Percentiles rank a stretch among this genome's conserved stretches.
Evolutionary conservation across 306 rosid species (phyloP).

Genomic region (Dalbergia cultrata): DNA sequence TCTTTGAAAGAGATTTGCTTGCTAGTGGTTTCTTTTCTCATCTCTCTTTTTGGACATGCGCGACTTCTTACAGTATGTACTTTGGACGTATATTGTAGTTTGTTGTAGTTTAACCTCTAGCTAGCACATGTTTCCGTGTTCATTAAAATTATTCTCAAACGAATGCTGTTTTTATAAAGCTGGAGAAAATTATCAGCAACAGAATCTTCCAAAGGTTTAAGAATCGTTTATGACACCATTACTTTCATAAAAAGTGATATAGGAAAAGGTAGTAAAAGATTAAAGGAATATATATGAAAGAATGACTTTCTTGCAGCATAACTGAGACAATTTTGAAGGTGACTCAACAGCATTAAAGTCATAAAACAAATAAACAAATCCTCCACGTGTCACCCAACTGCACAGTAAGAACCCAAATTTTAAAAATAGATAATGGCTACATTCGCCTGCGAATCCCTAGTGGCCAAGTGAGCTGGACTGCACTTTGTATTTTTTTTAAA

Average conservation of each 20-base stretch:
- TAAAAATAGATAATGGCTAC: neutral
- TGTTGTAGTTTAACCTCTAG: conserved; percentile 5
- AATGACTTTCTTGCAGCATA: conserved; percentile 25
- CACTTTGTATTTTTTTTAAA: conserved; percentile 10
- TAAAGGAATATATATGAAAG: conserved; percentile 42
- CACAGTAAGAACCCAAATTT: conserved; percentile 34
- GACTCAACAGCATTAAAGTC: conserved; percentile 47
- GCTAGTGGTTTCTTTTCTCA: conserved; percentile 17
- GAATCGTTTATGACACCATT: conserved; percentile 64
- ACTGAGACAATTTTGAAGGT: conserved; percentile 47
- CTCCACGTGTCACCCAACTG: conserved; percentile 30
- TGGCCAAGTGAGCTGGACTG: conserved; percentile 18
- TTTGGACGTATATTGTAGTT: neutral
- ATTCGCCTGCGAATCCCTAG: neutral
- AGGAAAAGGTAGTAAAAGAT: conserved; percentile 27
- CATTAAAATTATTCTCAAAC: conserved; percentile 22
- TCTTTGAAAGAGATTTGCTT: neutral
- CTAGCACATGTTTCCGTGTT: neutral
- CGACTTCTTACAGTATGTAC: neutral
- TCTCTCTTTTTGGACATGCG: neutral
- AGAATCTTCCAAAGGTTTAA: conserved; percentile 36
- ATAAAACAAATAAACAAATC: neutral
- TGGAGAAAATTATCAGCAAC: conserved; percentile 9
- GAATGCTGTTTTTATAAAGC: conserved; percentile 34
- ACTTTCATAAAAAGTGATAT: conserved; percentile 48